Conservation (phyloP, 129 eudicot species). For the Sambucus nigra region DNA sequence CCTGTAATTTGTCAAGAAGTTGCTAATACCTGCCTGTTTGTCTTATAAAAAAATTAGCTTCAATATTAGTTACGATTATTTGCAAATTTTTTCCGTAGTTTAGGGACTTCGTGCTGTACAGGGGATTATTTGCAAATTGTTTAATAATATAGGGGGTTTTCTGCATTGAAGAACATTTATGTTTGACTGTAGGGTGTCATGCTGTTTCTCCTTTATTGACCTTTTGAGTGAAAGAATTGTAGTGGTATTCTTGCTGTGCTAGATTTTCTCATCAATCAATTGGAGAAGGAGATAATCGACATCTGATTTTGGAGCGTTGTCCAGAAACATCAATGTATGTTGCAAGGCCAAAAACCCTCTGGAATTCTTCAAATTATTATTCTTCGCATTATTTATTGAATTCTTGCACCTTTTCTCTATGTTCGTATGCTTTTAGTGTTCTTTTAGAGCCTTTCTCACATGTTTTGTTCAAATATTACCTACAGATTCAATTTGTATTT, state of each 20-base stretch:
- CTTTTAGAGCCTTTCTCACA: neutral
- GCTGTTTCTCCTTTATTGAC: neutral
- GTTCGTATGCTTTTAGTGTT: neutral
- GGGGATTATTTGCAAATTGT: too few species aligned
- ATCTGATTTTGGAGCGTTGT: constrained; percentile 68
- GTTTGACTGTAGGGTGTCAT: neutral
- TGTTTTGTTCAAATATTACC: neutral
- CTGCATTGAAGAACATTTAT: neutral
- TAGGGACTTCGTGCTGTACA: too few species aligned
- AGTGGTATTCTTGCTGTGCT: constrained; percentile 16
- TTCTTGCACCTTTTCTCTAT: neutral
- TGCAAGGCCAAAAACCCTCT: constrained; percentile 1
- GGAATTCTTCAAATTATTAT: neutral
- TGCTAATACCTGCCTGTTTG: too few species aligned
- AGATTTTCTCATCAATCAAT: constrained; percentile 89
- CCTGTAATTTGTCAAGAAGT: too few species aligned
- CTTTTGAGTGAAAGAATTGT: neutral
- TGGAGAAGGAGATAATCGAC: constrained; percentile 93
- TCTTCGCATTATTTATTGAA: neutral
- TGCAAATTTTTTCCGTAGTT: too few species aligned
- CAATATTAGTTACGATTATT: too few species aligned
- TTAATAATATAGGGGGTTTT: too few species aligned
- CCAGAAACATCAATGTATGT: constrained; percentile 87
- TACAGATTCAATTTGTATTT: neutral
- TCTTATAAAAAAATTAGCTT: too few species aligned